Percentiles rank a stretch among this genome's conserved stretches.
Conservation (phyloP, 805 yeast genomes). For the Zygosaccharomyces lentus region DNA sequence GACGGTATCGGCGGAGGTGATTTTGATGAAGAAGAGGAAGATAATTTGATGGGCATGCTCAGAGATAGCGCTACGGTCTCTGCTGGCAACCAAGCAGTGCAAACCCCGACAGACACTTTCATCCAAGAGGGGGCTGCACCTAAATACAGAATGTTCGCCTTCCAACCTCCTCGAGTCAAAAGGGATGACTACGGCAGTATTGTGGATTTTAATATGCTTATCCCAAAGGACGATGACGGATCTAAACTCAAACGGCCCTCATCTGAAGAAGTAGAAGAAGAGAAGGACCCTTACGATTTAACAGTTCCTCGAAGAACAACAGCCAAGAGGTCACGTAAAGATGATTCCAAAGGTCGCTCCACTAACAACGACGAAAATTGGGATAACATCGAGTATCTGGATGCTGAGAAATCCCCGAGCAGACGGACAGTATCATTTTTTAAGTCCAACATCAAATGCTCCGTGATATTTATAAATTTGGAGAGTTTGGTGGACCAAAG, state of each 20-base stretch:
- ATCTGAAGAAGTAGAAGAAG: slow-evolving; percentile 25
- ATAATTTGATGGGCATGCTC: slow-evolving; percentile 29
- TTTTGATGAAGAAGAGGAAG: slow-evolving; percentile 33
- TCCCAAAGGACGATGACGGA: slow-evolving; percentile 47
- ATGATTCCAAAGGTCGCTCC: slow-evolving; percentile 33
- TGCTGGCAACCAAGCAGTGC: slow-evolving; percentile 10
- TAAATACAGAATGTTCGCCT: slow-evolving; percentile 72
- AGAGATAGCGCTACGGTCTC: slow-evolving; percentile 11
- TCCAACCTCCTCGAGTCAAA: slow-evolving; percentile 50
- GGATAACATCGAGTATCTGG: slow-evolving; percentile 50
- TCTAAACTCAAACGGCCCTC: slow-evolving; percentile 24
- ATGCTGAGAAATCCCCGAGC: slow-evolving; percentile 50
- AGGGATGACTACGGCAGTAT: slow-evolving; percentile 86
- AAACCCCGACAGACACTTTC: slow-evolving; percentile 30
- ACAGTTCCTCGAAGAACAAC: slow-evolving; percentile 23
- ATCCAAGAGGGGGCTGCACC: slow-evolving; percentile 23
- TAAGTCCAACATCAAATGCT: slow-evolving; percentile 58
- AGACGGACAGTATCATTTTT: slow-evolving; percentile 36
- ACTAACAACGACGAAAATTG: slow-evolving; percentile 38
- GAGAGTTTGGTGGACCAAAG: slow-evolving; percentile 81
- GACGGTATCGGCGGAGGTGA: slow-evolving; percentile 3
- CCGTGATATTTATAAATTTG: slow-evolving; percentile 70
- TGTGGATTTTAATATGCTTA: slow-evolving; percentile 62
- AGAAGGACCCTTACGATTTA: slow-evolving; percentile 29
- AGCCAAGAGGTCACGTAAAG: slow-evolving; percentile 22